A percentile compares a stretch with the other conserved stretches of the same genome.
Conservation (phyloP, 805 yeast species). For the Barnettozyma californica region DNA sequence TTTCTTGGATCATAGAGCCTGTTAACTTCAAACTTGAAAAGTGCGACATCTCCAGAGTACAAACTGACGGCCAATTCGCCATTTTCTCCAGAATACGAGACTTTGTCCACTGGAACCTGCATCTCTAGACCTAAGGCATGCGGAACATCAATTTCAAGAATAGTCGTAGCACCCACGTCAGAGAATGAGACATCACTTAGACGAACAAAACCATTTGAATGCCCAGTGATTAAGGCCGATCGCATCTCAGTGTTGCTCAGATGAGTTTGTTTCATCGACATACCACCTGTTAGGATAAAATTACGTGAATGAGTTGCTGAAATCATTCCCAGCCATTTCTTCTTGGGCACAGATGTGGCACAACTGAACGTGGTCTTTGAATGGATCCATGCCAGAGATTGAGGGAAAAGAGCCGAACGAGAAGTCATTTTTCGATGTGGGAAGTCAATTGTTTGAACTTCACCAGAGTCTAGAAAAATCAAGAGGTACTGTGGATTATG, state of each 20-base stretch:
- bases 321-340: conserved; percentile 78
- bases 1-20: conserved; percentile 34
- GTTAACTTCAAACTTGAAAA: conserved; percentile 66
- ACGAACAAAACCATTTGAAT: conserved; percentile 76
- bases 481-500: conserved; percentile 70
- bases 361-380: conserved; percentile 59
- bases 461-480: conserved; percentile 56
- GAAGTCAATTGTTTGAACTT: conserved; percentile 54
- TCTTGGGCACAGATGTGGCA: conserved; percentile 53
- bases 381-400: conserved; percentile 71
- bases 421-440: conserved; percentile 50
- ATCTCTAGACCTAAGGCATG: conserved; percentile 36
- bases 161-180: conserved; percentile 55
- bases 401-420: conserved; percentile 65
- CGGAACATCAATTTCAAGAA: conserved; percentile 54
- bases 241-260: conserved; percentile 38
- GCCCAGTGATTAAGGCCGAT: conserved; percentile 75
- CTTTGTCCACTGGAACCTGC: conserved; percentile 43
- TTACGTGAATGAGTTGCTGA: conserved; percentile 38
- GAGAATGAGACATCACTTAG: conserved; percentile 80
- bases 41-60: conserved; percentile 64
- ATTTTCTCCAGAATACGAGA: conserved; percentile 75
- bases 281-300: conserved; percentile 72
- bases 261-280: conserved; percentile 50
- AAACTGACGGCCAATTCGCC: conserved; percentile 69